Evolutionary conservation across 768 basidiomycete genomes (phyloP).

Genomic region (Dacryopinax spathularia): DNA sequence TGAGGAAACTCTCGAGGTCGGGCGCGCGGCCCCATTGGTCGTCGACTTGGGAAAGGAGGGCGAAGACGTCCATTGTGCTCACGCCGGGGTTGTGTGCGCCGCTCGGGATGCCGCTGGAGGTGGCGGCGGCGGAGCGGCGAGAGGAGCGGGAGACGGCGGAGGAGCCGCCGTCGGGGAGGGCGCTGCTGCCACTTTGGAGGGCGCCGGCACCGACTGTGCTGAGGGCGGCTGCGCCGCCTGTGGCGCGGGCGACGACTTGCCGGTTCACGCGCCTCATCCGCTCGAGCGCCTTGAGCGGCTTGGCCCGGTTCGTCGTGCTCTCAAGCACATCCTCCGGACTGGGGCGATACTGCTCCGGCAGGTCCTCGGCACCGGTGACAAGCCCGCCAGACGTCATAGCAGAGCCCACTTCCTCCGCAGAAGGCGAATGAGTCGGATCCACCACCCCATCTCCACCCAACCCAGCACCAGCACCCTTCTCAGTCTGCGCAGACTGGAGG

Average conservation of each 20-base stretch:
- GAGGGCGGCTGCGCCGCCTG: not conserved
- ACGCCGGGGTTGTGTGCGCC: slow-evolving; percentile 14
- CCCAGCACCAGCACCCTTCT: not conserved
- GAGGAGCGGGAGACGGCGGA: not conserved
- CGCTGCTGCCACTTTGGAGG: not conserved
- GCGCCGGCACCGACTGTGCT: not conserved
- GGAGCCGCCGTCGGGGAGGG: no score
- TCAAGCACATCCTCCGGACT: slow-evolving; percentile 48
- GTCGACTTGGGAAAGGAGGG: slow-evolving; percentile 63
- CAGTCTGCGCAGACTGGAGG: not conserved
- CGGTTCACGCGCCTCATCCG: slow-evolving; percentile 41
- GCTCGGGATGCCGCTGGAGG: slow-evolving; percentile 9
- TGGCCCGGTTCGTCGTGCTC: slow-evolving; percentile 52
- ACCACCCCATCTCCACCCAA: not conserved
- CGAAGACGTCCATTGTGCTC: slow-evolving; percentile 65
- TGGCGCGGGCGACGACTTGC: not conserved
- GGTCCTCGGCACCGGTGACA: slow-evolving; percentile 7
- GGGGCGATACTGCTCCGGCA: slow-evolving; percentile 28
- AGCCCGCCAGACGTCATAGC: not conserved
- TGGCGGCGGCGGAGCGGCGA: not conserved
- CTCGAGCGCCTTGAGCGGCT: slow-evolving; percentile 56
- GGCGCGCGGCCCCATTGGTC: slow-evolving; percentile 57
- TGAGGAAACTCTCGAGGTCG: slow-evolving; percentile 53
- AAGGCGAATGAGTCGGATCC: not conserved
- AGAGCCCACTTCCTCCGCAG: not conserved